These are phyloP conservation scores for Didymella pinodella DNA, from an alignment of 2,329 filamentous ascomycete genomes.

Conservation along the genomic window DNA sequence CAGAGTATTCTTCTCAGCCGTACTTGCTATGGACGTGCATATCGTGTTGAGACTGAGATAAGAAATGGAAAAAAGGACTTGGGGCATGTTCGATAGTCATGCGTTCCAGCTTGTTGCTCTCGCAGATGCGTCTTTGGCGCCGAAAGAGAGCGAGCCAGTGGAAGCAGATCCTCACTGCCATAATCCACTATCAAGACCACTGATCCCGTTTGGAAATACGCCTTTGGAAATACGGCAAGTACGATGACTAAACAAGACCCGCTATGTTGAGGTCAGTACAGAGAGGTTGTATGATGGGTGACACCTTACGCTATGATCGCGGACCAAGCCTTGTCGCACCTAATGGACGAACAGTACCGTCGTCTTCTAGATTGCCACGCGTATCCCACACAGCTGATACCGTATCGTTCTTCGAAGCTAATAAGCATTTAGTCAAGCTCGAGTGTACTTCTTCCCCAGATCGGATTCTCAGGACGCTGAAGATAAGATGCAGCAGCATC, in stretches of 20 bases:
- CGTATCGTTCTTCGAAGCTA: constrained; percentile 2
- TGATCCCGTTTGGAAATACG: not conserved
- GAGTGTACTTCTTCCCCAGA: not conserved
- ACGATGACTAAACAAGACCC: not conserved
- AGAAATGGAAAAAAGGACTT: constrained; percentile 56
- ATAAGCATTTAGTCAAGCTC: constrained; percentile 2
- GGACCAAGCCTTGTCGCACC: constrained; percentile 2
- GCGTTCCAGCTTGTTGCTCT: constrained; percentile 21
- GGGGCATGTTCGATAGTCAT: constrained; percentile 58
- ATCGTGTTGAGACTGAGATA: constrained; percentile 58
- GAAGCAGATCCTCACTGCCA: constrained; percentile 3
- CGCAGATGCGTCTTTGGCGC: not conserved
- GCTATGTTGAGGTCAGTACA: not conserved
- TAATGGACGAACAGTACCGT: constrained; percentile 1
- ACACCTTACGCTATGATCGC: not conserved
- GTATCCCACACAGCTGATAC: not conserved
- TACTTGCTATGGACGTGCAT: constrained; percentile 57
- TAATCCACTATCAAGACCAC: not conserved
- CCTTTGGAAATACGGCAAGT: not conserved
- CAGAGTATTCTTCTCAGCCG: constrained; percentile 58
- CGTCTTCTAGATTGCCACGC: not conserved
- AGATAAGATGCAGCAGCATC: constrained; percentile 33
- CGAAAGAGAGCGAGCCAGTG: not conserved
- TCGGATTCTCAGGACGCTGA: constrained; percentile 18
- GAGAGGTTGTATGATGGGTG: not conserved